phyloP scores from a whole-genome alignment of 495 filamentous ascomycete species.

The Neurospora sp. region DNA sequence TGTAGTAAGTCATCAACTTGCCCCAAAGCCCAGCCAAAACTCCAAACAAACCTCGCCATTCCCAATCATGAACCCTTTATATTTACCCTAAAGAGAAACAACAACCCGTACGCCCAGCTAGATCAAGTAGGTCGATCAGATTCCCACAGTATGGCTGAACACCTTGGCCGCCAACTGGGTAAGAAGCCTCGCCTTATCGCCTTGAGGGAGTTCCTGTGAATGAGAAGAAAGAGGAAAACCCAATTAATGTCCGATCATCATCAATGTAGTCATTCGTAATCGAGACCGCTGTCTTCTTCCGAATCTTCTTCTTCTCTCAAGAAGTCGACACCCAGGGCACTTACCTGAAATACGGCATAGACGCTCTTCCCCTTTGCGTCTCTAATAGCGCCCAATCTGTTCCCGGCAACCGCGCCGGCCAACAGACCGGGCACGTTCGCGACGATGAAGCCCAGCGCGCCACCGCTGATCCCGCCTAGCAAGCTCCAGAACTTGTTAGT shows the following conservation, averaged over 20 bases:
- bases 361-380: constrained; percentile 93
- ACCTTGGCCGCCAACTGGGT: constrained; percentile 66
- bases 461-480: constrained; percentile 77
- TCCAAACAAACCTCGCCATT: background rate
- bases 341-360: constrained; percentile 69
- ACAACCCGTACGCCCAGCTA: background rate
- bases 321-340: constrained; percentile 8
- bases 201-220: constrained; percentile 58
- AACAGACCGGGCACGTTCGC: constrained; percentile 82
- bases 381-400: constrained; percentile 74
- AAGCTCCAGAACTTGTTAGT: constrained; percentile 78
- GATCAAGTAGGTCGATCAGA: constrained; percentile 12
- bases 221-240: background rate
- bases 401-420: constrained; percentile 88
- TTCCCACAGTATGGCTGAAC: constrained; percentile 46
- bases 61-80: background rate
- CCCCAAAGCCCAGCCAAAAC: background rate
- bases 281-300: background rate
- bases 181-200: constrained; percentile 66
- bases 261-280: background rate
- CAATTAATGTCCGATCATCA: background rate
- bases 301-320: background rate
- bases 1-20: background rate
- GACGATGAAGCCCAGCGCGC: constrained; percentile 87
- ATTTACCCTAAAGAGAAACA: background rate